These are phyloP conservation scores for Annulohypoxylon nitens DNA, from an alignment of 495 filamentous ascomycete genomes.

Conservation along the genomic window DNA sequence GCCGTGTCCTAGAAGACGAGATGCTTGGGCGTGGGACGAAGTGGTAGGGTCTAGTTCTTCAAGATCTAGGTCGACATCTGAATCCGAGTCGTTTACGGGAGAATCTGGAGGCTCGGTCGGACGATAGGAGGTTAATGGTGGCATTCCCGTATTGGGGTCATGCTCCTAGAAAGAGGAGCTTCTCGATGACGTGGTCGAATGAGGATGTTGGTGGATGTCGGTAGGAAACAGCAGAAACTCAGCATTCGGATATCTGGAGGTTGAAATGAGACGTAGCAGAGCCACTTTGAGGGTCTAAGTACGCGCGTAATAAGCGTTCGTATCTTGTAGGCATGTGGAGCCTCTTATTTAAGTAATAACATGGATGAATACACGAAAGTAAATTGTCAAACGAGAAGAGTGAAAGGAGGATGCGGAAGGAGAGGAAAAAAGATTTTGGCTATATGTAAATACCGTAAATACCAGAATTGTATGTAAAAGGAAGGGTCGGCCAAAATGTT, in stretches of 20 bases:
- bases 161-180: constrained; percentile 46
- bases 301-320: constrained; percentile 14
- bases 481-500: constrained; percentile 6
- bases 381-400: neutral
- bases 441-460: neutral
- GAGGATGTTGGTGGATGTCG: neutral
- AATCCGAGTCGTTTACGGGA: constrained; percentile 67
- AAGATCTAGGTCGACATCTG: constrained; percentile 78
- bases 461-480: neutral
- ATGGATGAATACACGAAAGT: neutral
- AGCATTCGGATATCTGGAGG: constrained; percentile 20
- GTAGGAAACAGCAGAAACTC: neutral
- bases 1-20: constrained; percentile 58
- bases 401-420: neutral
- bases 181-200: constrained; percentile 4
- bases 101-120: constrained; percentile 66
- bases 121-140: constrained; percentile 63
- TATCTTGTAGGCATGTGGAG: constrained; percentile 7
- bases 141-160: constrained; percentile 65
- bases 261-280: constrained; percentile 14
- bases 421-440: neutral
- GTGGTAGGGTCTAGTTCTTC: constrained; percentile 77
- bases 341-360: neutral
- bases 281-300: neutral
- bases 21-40: constrained; percentile 50